phyloP scores from a whole-genome alignment of 306 rosid species.

The Canavalia gladiata region DNA sequence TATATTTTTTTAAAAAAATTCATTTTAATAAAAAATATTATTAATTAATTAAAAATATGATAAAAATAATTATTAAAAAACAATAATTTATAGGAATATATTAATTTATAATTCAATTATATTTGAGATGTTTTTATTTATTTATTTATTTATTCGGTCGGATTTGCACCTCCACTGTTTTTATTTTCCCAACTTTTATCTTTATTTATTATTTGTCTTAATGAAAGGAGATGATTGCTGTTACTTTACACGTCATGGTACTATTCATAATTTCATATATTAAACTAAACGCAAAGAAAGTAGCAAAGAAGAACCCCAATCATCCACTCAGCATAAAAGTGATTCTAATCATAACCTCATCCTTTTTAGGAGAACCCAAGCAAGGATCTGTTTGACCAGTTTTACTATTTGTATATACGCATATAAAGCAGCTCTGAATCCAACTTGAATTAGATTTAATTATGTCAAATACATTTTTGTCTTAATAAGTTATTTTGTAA shows the following conservation, averaged over 20 bases:
- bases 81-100: no score
- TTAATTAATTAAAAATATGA: no score
- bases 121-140: no score
- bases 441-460: constrained; percentile 29
- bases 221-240: constrained; percentile 34
- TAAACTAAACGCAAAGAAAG: not conserved
- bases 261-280: not conserved
- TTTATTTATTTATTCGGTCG: no score
- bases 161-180: not conserved
- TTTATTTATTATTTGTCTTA: not conserved
- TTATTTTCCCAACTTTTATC: not conserved
- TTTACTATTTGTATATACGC: not conserved
- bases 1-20: not conserved
- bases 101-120: no score
- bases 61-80: no score
- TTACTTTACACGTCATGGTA: constrained; percentile 39
- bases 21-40: no score
- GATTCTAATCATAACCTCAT: constrained; percentile 11
- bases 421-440: constrained; percentile 7
- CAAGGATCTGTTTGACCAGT: constrained; percentile 33
- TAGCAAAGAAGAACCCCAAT: not conserved
- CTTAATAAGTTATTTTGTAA: constrained; percentile 20
- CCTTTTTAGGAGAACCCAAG: not conserved
- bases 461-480: constrained; percentile 18
- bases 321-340: not conserved